phyloP scores from a whole-genome alignment of 1,139 yeast genomes.

The Diutina siamensis region DNA sequence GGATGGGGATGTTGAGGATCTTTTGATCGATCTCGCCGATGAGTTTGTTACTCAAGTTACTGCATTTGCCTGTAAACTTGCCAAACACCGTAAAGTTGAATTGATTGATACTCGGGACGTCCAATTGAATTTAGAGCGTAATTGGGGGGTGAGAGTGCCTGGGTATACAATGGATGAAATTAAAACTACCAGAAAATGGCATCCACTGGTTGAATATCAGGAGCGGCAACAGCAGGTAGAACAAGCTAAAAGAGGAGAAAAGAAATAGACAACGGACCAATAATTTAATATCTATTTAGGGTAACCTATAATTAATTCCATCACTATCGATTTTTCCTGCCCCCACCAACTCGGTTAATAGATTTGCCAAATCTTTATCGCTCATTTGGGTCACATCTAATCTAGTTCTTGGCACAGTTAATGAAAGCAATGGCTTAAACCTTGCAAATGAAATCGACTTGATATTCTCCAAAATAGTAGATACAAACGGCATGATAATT shows the following conservation, averaged over 20 bases:
- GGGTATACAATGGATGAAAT: conserved; percentile 90
- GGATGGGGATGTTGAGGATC: conserved; percentile 93
- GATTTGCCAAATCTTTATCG: conserved; percentile 9
- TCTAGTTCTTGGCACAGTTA: conserved; percentile 41
- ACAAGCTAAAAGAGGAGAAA: conserved; percentile 1
- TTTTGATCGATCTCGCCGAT: conserved; percentile 84
- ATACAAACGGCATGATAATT: conserved; percentile 29
- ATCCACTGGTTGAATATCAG: conserved; percentile 54
- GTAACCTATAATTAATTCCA: conserved; percentile 13
- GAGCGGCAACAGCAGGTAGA: neutral
- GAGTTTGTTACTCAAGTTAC: conserved; percentile 92
- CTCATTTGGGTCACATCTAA: conserved; percentile 9
- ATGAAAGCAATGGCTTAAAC: conserved; percentile 41
- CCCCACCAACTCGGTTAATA: conserved; percentile 14
- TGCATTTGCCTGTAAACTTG: conserved; percentile 84
- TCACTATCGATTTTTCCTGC: conserved; percentile 11
- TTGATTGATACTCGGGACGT: conserved; percentile 79
- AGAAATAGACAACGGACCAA: neutral
- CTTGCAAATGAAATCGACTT: conserved; percentile 37
- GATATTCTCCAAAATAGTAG: conserved; percentile 44
- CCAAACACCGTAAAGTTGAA: conserved; percentile 87
- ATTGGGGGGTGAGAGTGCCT: conserved; percentile 92
- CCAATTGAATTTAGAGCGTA: conserved; percentile 84
- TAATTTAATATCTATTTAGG: neutral
- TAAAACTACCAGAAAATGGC: conserved; percentile 71